phyloP scores from a whole-genome alignment of 768 basidiomycete species.

The Postia placenta region DNA sequence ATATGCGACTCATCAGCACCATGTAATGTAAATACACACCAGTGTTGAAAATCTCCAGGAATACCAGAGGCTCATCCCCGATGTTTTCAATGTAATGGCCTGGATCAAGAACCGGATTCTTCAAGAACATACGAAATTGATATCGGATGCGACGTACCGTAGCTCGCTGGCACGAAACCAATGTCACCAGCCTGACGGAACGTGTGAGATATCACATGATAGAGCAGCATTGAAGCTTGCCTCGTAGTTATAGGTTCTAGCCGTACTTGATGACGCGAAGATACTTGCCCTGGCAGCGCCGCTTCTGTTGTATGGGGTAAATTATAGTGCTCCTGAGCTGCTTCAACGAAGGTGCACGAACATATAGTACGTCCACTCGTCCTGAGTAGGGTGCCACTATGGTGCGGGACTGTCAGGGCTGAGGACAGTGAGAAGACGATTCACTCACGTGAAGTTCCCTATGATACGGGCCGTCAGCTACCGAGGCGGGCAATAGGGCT shows the following conservation, averaged over 20 bases:
- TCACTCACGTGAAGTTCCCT: conserved; percentile 44
- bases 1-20: not conserved
- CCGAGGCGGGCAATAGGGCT: not conserved
- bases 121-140: no score
- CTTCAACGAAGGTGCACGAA: not conserved
- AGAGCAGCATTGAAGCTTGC: conserved; percentile 17
- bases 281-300: conserved; percentile 49
- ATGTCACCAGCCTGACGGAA: conserved; percentile 16
- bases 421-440: no score
- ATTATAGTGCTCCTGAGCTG: not conserved
- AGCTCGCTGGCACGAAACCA: conserved; percentile 50
- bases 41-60: conserved; percentile 34
- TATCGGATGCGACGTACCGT: conserved; percentile 35
- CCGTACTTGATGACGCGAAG: conserved; percentile 46
- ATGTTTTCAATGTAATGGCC: conserved; percentile 35
- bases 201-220: not conserved
- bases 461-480: not conserved
- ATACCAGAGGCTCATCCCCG: conserved; percentile 28
- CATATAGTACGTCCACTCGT: conserved; percentile 37
- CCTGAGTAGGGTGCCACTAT: conserved; percentile 48
- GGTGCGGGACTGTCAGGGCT: no score
- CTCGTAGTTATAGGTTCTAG: conserved; percentile 52
- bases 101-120: not conserved
- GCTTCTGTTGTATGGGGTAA: not conserved
- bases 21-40: conserved; percentile 4